Evolutionary conservation across 176 grass and related monocot species (phyloP), one percentile per base, ranked within the genome.

Genomic region (Juncus inflexus): DNA sequence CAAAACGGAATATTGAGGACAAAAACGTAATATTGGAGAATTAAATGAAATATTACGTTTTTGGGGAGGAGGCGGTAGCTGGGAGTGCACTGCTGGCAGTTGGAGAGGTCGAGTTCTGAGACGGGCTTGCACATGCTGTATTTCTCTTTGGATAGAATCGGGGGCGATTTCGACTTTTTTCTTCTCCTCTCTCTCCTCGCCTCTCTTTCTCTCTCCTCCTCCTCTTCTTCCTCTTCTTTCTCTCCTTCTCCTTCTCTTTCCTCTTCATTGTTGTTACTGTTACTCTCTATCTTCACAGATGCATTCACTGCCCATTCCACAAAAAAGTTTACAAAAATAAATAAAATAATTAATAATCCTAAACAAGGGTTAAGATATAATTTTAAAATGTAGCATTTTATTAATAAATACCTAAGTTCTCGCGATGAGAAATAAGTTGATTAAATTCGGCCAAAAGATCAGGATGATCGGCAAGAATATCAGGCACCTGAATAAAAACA

Each of bases 371-470:
- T n/a, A n/a, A n/a, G n/a, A n/a, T n/a, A n/a, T n/a, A n/a, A n/a
- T n/a, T n/a, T n/a, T n/a, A n/a, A n/a, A n/a, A n/a, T n/a, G n/a
- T n/a, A n/a, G n/a, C n/a, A n/a, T 58, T 58, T 58, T 71, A 65
- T 40, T 52, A 37, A 10, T 0, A 43, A n/a, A 3, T 76, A 96
- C 91, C 82, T 74, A 86, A 86, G 71, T 90, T 92, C 59, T 88
- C 80, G 37, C 94, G 86, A 70, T 90, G 85, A 14, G 84, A 90
- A 12, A 71, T 45, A 79, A 99, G 89, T 75, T 99, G 80, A 53
- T 86, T 99, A 63, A 99, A 99, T 52, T 85, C 94, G 77, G 86
- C 88, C 85, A 86, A 79, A 60, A 99, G 88, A 86, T 99, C 88
- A 60, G 80, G 94, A 69, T 90, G 77, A 60, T 86, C 83, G 51